Base-by-base conservation (phyloP, 208 protist species). In the Vickermania spadyakhi region DNA sequence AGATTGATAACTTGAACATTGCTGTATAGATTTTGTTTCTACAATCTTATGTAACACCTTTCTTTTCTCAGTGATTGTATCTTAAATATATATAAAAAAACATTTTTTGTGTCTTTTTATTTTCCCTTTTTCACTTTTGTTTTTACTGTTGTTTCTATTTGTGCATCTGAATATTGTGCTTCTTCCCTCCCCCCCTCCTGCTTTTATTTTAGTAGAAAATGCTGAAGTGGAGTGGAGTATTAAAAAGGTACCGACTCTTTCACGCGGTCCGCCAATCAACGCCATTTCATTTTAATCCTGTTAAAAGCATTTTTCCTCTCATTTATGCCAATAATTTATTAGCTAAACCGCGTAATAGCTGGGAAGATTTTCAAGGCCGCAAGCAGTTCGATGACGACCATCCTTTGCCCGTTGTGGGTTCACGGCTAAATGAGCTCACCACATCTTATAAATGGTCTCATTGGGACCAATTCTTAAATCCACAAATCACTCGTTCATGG, bases 401-500 rank as follows among this genome's bases (percentile, higher is more conserved):
- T 62, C 71, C 76, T 7, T 65, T 90, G 26, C 89, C 89, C 5
- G 80, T 89, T 56, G 75, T 96, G 1, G 81, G 79, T 22, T 85
- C 79, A 11, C 64, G 72, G n/a, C 71, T 93, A 14, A 87, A 73
- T 66, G 85, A 91, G 59, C 62, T 66, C 25, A 93, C 86, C 22
- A 79, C 68, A 2, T 86, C 83, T 42, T 86, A 92, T 68, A 83
- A 84, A 53, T 96, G 75, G 75, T 86, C 75, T 0, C 83, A 91
- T 58, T 96, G 83, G 82, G 89, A 96, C 58, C 83, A 93, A 59
- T 90, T 79, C 58, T 52, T 96, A 36, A 93, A 93, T 53, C 89
- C 89, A 1, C 80, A 89, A 56, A 56, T 96, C 36, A 93, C 81
- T 29, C 74, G 77, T 52, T 80, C 72, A 56, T 75, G 69, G 67